phyloP scores from a whole-genome alignment of 2,329 filamentous ascomycete species.

The Penicillium freii region DNA sequence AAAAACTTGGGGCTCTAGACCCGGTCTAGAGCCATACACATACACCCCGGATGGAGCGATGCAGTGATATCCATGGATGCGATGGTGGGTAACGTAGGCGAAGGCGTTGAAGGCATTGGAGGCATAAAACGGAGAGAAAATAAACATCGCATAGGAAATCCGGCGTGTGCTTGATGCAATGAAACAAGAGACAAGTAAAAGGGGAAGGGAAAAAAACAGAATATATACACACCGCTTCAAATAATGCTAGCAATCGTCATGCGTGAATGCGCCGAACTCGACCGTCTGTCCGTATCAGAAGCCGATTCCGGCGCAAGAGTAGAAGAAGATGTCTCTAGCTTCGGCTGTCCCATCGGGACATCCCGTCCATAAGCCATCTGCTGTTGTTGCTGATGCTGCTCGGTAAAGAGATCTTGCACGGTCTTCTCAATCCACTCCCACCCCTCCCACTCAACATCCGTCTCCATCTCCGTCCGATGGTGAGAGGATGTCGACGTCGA shows the following conservation, averaged over 20 bases:
- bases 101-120: background rate
- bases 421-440: slow-evolving; percentile 73
- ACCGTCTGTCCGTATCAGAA: slow-evolving; percentile 27
- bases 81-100: background rate
- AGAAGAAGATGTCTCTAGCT: slow-evolving; percentile 8
- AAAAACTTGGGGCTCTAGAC: background rate
- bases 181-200: background rate
- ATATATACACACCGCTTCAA: slow-evolving; percentile 19
- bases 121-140: background rate
- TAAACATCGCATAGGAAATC: background rate
- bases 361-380: slow-evolving; percentile 8
- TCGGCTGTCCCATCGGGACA: slow-evolving; percentile 21
- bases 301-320: slow-evolving; percentile 25
- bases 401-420: slow-evolving; percentile 42
- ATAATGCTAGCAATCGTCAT: slow-evolving; percentile 51
- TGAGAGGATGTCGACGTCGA: slow-evolving; percentile 15
- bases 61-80: background rate
- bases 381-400: slow-evolving; percentile 30
- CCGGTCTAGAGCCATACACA: background rate
- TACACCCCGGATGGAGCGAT: background rate
- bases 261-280: slow-evolving; percentile 38
- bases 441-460: slow-evolving; percentile 70
- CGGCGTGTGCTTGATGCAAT: background rate
- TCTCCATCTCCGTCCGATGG: slow-evolving; percentile 51
- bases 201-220: background rate